These are phyloP conservation scores for Diplodia corticola DNA, from an alignment of 2,329 filamentous ascomycete genomes.

Conservation along the genomic window DNA sequence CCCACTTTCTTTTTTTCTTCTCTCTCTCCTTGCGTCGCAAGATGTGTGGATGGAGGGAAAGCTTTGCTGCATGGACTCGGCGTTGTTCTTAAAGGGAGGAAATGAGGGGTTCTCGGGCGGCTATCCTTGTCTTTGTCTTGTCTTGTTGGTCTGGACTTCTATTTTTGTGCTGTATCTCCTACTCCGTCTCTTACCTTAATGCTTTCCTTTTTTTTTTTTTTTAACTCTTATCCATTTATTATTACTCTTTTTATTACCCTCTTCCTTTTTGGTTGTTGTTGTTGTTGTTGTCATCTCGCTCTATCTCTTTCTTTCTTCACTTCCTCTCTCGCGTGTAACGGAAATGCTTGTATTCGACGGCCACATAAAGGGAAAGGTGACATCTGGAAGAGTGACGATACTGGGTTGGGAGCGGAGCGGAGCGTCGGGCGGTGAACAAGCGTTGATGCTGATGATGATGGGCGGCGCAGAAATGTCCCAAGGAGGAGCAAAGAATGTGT, in stretches of 20 bases:
- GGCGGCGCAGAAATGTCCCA: not conserved
- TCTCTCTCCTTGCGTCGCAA: not conserved
- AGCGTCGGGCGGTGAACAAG: not conserved
- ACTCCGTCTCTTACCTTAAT: not conserved
- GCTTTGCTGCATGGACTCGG: constrained; percentile 11
- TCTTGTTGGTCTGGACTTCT: not conserved
- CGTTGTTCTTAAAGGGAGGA: not conserved
- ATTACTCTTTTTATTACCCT: not conserved
- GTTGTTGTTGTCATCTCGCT: not conserved
- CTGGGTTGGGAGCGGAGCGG: not conserved
- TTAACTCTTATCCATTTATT: not conserved
- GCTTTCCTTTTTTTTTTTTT: not conserved
- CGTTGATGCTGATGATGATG: not conserved
- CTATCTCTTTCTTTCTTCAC: not conserved
- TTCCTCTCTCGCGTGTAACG: constrained; percentile 1
- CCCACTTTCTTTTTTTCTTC: not conserved
- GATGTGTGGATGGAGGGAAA: not conserved
- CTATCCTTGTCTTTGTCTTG: not conserved
- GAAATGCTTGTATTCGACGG: not conserved
- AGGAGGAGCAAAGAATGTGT: not conserved
- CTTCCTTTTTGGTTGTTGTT: not conserved
- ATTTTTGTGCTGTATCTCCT: not conserved
- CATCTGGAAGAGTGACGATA: constrained; percentile 12
- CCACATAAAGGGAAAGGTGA: constrained; percentile 4
- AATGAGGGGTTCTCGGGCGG: not conserved